Conservation (phyloP, 345 rosid species). For the Excoecaria agallocha region DNA sequence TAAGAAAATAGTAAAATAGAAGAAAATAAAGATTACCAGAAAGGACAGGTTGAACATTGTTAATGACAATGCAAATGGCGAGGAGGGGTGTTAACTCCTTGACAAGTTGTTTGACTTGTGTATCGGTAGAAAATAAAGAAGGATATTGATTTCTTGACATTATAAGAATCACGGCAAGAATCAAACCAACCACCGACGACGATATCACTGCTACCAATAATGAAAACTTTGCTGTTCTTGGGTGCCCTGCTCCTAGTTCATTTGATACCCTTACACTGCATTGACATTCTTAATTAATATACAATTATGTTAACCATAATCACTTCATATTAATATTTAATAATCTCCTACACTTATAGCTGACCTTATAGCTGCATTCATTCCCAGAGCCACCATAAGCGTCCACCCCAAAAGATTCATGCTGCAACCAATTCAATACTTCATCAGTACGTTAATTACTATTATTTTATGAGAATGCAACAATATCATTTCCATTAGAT, state of each 20-base stretch:
- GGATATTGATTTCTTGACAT: slow-evolving; percentile 52
- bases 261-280: slow-evolving; percentile 76
- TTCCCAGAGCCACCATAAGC: neutral
- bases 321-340: no score
- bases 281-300: no score
- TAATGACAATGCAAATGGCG: slow-evolving; percentile 58
- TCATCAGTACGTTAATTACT: neutral
- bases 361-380: neutral
- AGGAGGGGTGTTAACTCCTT: slow-evolving; percentile 67
- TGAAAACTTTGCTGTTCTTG: slow-evolving; percentile 56
- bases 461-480: no score
- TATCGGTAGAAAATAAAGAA: slow-evolving; percentile 51
- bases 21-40: slow-evolving; percentile 46
- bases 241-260: slow-evolving; percentile 77
- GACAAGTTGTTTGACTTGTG: slow-evolving; percentile 50
- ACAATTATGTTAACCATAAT: no score
- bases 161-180: slow-evolving; percentile 43
- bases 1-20: no score
- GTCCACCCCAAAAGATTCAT: neutral
- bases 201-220: slow-evolving; percentile 54
- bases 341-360: neutral
- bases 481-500: no score
- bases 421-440: neutral
- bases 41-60: slow-evolving; percentile 82
- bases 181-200: slow-evolving; percentile 48